Evolutionary conservation across 2,329 filamentous ascomycete genomes (phyloP), one percentile per base, ranked within the genome.

Genomic region (Stagonosporopsis cucurbitacearum): DNA sequence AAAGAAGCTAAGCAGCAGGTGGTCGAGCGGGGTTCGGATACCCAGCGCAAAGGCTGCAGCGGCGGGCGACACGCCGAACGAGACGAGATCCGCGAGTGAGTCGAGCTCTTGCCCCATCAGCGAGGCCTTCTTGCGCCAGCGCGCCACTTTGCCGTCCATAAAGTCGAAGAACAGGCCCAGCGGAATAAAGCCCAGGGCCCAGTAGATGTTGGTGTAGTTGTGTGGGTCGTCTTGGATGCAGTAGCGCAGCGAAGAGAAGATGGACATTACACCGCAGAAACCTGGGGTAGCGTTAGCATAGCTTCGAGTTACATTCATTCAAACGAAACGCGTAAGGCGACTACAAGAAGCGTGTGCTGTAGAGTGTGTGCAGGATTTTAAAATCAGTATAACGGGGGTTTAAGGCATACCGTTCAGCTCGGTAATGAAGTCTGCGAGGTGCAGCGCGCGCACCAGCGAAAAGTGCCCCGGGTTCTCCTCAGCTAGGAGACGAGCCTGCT

Each of bases 41-140:
- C 95, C 95, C 67, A 99, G 85, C 44, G 91, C 87, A 76, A 98
- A 96, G 41, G 93, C 95, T 37, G 90, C 88, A 44, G 88, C 87
- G 41, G 95, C 93, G 26, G 95, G 94, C 41, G 93, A 88, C 47
- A 97, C 88, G 65, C 95, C 95, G 73, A 99, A 99, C 15, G 95
- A 97, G 70, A 99, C 92, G 82, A 99, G 76, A 75, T 99, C 95
- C 51, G 95, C 95, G 43, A 99, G 83, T 6, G 94, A 98, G 77
- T 99, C 95, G 52, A 99, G 81, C 78, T 99, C 95, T 77, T 97
- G 94, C 12, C 95, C 95, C 94, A 99, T 98, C 74, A 99, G 82
- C 68, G 91, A 96, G 70, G 91, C 95, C 88, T 97, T 99, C 79
- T 92, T 89, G 75, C 95, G 87, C 95, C 95, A 98, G 63, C 95